Evolutionary conservation across 2,329 filamentous ascomycete genomes (phyloP), one percentile per base, ranked within the genome.

Genomic region (Ceratocystis papillata): DNA sequence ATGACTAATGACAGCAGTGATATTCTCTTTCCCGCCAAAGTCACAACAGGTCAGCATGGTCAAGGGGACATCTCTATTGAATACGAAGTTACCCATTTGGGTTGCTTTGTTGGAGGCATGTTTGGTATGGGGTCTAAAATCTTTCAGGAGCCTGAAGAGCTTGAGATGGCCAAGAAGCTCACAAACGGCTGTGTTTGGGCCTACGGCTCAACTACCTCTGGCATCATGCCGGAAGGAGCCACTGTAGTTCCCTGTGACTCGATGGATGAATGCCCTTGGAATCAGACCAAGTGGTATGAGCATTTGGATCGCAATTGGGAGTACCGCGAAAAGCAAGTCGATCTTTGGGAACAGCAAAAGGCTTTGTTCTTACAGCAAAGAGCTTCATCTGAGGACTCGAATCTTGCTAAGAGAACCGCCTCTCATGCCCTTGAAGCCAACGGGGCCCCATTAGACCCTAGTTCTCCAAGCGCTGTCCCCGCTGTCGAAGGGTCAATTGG

Each of bases 81-180:
- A 60, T 89, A 87, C 71, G 82, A 88, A 69, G 77, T 83, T 5
- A 80, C 81, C 0, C 83, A 87, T 71, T 76, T 88, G 63, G 84
- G 84, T 3, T 89, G 86, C 72, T 88, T 88, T 73, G 76, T 87
- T 46, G 86, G 86, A 44, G 86, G 85, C 70, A 88, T 88, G 86
- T 83, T 87, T 67, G 86, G 80, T 7, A 76, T 88, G 70, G 83
- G 82, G 41, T 83, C 83, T 55, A 85, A 83, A 72, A 80, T 87
- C 50, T 87, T 87, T 68, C 77, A 79, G 7, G 75, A 79, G 1
- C 78, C 80, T 1, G 78, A 80, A 28, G 85, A 88, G 70, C 75
- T 88, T n/a, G 82, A 85, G 70, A 79, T 83, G 33, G 86, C 80
- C 25, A 80, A 80, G 72, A 82, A 81, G 71, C 80, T 88, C n/a